Percentiles rank a stretch among this genome's conserved stretches.
Evolutionary conservation across 2,329 filamentous ascomycete genomes (phyloP).

Genomic region (Clonostachys chloroleuca): DNA sequence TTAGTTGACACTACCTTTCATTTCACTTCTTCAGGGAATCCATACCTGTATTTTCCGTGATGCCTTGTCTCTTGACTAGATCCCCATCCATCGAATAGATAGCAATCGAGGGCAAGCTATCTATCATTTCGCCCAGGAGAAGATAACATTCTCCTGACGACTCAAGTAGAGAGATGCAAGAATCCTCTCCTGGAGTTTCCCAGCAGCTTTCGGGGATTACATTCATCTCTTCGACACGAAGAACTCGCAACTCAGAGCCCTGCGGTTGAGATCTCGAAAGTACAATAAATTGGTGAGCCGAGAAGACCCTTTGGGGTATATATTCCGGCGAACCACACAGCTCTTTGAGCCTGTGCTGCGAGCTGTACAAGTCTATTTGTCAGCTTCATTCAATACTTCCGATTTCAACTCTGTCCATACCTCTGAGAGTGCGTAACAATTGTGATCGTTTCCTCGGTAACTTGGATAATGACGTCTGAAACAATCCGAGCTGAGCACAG

Average conservation of each 20-base stretch:
- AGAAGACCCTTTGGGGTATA: no score
- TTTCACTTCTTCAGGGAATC: neutral
- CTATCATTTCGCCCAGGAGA: constrained; percentile 24
- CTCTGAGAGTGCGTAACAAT: constrained; percentile 26
- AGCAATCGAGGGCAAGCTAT: constrained; percentile 23
- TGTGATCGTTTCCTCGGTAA: constrained; percentile 44
- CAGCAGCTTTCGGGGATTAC: constrained; percentile 21
- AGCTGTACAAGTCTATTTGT: no score
- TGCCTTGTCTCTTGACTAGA: neutral
- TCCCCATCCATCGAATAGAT: constrained; percentile 18
- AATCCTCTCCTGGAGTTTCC: constrained; percentile 40
- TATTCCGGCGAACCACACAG: no score
- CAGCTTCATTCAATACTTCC: no score
- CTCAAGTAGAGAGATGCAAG: constrained; percentile 33
- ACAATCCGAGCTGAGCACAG: constrained; percentile 34
- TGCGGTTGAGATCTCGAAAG: no score
- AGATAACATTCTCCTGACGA: constrained; percentile 7
- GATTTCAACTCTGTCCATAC: constrained; percentile 24
- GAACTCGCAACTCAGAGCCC: constrained; percentile 26
- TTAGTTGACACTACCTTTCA: neutral
- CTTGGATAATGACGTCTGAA: constrained; percentile 39
- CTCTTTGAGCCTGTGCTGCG: no score
- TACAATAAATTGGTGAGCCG: no score
- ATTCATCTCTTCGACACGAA: constrained; percentile 25
- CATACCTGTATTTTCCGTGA: neutral